These are phyloP conservation scores for Aspergillus oerlinghausenensis DNA, from an alignment of 2,329 filamentous ascomycete species.

Conservation along the genomic window DNA sequence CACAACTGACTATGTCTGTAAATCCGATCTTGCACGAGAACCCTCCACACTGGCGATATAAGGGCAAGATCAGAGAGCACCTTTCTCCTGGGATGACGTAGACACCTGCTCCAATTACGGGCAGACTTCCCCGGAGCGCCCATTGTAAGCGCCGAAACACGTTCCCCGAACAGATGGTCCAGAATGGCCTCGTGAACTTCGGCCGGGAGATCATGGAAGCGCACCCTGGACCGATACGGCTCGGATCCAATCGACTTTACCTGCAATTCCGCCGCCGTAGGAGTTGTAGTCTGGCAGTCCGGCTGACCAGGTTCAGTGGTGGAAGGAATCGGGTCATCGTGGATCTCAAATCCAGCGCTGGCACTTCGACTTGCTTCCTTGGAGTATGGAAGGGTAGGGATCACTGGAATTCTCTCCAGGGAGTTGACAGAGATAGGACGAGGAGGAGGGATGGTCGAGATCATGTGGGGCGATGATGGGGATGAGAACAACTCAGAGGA, in stretches of 20 bases:
- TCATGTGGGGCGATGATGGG: slow-evolving; percentile 19
- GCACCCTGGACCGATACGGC: slow-evolving; percentile 13
- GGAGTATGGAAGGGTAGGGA: slow-evolving; percentile 17
- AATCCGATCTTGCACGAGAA: slow-evolving; percentile 65
- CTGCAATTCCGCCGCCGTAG: slow-evolving; percentile 24
- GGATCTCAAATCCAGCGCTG: slow-evolving; percentile 21
- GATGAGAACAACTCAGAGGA: slow-evolving; percentile 11
- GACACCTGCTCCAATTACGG: slow-evolving; percentile 59
- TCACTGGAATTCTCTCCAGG: slow-evolving; percentile 20
- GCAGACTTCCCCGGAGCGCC: slow-evolving; percentile 52
- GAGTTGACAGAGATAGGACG: slow-evolving; percentile 32
- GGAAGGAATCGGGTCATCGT: slow-evolving; percentile 18
- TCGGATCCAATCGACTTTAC: slow-evolving; percentile 9
- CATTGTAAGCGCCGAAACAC: slow-evolving; percentile 57
- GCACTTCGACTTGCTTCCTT: slow-evolving; percentile 22
- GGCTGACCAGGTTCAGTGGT: slow-evolving; percentile 17
- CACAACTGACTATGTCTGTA: slow-evolving; percentile 57
- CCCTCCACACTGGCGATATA: slow-evolving; percentile 57
- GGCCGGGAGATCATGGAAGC: slow-evolving; percentile 51
- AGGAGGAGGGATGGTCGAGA: slow-evolving; percentile 28
- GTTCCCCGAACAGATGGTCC: slow-evolving; percentile 66
- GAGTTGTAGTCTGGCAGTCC: slow-evolving; percentile 19
- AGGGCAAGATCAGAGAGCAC: slow-evolving; percentile 64
- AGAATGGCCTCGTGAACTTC: slow-evolving; percentile 70
- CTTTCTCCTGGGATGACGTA: slow-evolving; percentile 63